These are phyloP conservation scores for Hordeum pubiflorum DNA, from an alignment of 202 grass and related monocot genomes.

Conservation along the genomic window DNA sequence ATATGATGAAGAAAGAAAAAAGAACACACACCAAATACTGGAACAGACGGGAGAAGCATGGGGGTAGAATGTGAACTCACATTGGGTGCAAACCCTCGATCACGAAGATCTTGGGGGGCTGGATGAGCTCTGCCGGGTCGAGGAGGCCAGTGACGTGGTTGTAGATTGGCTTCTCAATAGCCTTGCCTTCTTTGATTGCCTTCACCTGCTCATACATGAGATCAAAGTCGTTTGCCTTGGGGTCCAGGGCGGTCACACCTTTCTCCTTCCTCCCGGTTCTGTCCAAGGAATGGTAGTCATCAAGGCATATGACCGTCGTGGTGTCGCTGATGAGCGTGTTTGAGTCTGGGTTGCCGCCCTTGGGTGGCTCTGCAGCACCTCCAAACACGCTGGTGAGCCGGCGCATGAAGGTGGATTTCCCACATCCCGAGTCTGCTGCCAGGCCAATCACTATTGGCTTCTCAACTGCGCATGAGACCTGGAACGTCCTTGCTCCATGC, in stretches of 20 bases:
- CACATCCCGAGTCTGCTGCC: conserved; percentile 95
- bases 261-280: conserved; percentile 91
- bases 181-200: conserved; percentile 76
- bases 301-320: conserved; percentile 92
- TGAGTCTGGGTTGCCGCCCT: conserved; percentile 88
- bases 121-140: conserved; percentile 84
- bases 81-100: conserved; percentile 97
- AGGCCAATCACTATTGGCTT: conserved; percentile 88
- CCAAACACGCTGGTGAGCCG: conserved; percentile 96
- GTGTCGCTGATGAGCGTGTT: conserved; percentile 98
- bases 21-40: not conserved
- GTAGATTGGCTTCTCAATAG: conserved; percentile 89
- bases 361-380: conserved; percentile 89
- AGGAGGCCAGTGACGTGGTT: conserved; percentile 93
- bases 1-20: conserved; percentile 3
- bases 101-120: conserved; percentile 88
- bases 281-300: conserved; percentile 97
- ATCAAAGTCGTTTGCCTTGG: conserved; percentile 92
- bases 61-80: conserved; percentile 45
- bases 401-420: conserved; percentile 99
- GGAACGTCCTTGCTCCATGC: conserved; percentile 33
- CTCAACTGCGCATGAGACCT: conserved; percentile 61
- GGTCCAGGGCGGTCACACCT: conserved; percentile 86
- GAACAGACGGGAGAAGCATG: not conserved
- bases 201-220: conserved; percentile 99